A percentile compares a stretch with the other conserved stretches of the same genome.
Conservation (phyloP, 225 moss, liverwort and hornwort genomes). For the Physcomitrium patens region DNA sequence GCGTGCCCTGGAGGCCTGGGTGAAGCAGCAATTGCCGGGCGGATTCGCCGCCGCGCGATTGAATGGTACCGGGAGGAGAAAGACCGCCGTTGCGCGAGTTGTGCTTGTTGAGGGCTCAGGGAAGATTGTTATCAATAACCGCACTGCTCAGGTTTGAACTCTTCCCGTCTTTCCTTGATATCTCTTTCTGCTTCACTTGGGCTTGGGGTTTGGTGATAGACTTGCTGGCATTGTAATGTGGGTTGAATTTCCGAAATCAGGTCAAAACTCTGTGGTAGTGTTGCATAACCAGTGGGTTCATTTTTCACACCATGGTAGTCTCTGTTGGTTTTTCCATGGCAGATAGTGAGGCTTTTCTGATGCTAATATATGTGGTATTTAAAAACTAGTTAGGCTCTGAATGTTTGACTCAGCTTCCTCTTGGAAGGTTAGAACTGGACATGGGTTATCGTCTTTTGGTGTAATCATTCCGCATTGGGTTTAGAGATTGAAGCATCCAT, state of each 20-base stretch:
- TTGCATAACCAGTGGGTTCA: background rate
- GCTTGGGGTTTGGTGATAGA: constrained; percentile 6
- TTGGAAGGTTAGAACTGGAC: too few relatives aligned
- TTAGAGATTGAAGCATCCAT: too few relatives aligned
- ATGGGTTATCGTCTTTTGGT: too few relatives aligned
- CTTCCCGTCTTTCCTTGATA: background rate
- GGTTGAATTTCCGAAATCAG: background rate
- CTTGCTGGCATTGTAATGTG: background rate
- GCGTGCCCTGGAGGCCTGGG: constrained; percentile 63
- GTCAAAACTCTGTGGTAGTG: background rate
- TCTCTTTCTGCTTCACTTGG: too few relatives aligned
- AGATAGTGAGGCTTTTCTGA: too few relatives aligned
- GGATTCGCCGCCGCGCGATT: constrained; percentile 85
- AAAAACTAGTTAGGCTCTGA: background rate
- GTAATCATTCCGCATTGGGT: too few relatives aligned
- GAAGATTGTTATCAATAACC: constrained; percentile 84
- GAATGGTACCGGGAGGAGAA: constrained; percentile 83
- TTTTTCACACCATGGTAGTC: background rate
- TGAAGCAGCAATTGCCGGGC: constrained; percentile 83
- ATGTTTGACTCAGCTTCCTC: background rate
- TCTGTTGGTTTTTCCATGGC: background rate
- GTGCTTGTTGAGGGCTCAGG: constrained; percentile 50
- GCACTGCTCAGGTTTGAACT: constrained; percentile 71
- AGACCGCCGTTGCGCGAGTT: constrained; percentile 83
- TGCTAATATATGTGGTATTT: background rate